Evolutionary conservation across 495 filamentous ascomycete species (phyloP).

Genomic region (Bryoglossum gracile): DNA sequence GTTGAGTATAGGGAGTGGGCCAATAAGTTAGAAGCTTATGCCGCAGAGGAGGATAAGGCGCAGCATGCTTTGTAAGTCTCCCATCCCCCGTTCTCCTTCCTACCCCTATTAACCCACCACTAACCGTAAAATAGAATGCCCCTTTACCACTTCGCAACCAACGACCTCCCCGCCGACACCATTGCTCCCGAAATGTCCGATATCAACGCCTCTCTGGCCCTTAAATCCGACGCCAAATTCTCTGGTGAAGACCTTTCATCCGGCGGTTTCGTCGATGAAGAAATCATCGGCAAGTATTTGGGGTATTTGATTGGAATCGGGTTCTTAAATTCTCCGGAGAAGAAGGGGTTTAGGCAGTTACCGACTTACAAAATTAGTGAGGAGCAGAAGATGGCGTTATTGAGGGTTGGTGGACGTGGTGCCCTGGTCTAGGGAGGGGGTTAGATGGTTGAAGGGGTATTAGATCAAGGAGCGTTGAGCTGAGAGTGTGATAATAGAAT

Average conservation of each 20-base stretch:
- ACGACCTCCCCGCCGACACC: slow-evolving; percentile 67
- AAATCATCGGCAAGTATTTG: slow-evolving; percentile 63
- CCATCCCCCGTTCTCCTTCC: too few relatives aligned
- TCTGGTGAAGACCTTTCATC: slow-evolving; percentile 54
- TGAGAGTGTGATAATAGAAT: too few relatives aligned
- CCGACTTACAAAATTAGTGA: not conserved
- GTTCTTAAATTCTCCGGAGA: slow-evolving; percentile 54
- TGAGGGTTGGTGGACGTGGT: not conserved
- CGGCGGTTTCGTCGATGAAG: slow-evolving; percentile 53
- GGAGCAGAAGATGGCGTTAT: not conserved
- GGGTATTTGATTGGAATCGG: slow-evolving; percentile 61
- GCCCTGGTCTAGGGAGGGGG: not conserved
- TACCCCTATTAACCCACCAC: too few relatives aligned
- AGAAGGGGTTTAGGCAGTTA: slow-evolving; percentile 26
- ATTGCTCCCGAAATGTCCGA: slow-evolving; percentile 76
- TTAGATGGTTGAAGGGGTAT: not conserved
- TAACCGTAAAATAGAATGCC: too few relatives aligned
- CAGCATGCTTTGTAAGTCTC: slow-evolving; percentile 62
- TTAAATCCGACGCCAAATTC: slow-evolving; percentile 52
- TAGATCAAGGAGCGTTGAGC: too few relatives aligned
- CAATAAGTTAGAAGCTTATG: slow-evolving; percentile 49
- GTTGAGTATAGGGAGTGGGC: slow-evolving; percentile 52
- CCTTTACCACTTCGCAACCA: slow-evolving; percentile 72
- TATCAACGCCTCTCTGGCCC: slow-evolving; percentile 52
- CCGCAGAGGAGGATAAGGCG: slow-evolving; percentile 34